Conservation (phyloP, 768 basidiomycete genomes). For the Rickenella mellea region DNA sequence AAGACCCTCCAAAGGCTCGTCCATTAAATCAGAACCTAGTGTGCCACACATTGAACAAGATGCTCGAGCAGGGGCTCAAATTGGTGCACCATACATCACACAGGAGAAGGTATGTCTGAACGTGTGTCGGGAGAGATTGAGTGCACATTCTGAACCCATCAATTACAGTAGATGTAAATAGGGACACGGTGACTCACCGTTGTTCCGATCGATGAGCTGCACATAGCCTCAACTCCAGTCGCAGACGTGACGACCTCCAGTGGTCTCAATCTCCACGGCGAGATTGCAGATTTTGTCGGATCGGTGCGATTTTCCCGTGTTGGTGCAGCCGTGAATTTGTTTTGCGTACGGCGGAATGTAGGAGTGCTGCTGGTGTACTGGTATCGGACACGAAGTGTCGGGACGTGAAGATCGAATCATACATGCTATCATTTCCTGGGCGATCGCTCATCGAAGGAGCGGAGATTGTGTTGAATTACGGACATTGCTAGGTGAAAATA, state of each 20-base stretch:
- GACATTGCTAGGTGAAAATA: conserved; percentile 94
- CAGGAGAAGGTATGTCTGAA: too few relatives aligned
- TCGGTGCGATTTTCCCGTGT: conserved; percentile 40
- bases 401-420: conserved; percentile 38
- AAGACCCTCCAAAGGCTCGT: too few relatives aligned
- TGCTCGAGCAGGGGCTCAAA: too few relatives aligned
- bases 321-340: too few relatives aligned
- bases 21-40: too few relatives aligned
- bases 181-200: too few relatives aligned
- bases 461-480: conserved; percentile 76
- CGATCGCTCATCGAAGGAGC: conserved; percentile 61
- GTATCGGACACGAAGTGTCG: conserved; percentile 70
- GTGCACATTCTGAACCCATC: too few relatives aligned
- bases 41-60: too few relatives aligned
- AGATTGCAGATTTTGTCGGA: conserved; percentile 87
- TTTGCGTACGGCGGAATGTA: too few relatives aligned
- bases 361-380: conserved; percentile 86
- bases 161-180: too few relatives aligned
- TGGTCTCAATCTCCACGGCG: conserved; percentile 81
- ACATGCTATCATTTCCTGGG: conserved; percentile 94
- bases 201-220: conserved; percentile 29
- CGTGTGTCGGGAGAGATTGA: too few relatives aligned
- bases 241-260: conserved; percentile 61
- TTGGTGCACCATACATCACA: too few relatives aligned
- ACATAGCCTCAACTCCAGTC: conserved; percentile 40